Percentiles rank a stretch among this genome's conserved stretches.
Conservation (phyloP, 345 rosid genomes). For the Erucastrum elatum region DNA sequence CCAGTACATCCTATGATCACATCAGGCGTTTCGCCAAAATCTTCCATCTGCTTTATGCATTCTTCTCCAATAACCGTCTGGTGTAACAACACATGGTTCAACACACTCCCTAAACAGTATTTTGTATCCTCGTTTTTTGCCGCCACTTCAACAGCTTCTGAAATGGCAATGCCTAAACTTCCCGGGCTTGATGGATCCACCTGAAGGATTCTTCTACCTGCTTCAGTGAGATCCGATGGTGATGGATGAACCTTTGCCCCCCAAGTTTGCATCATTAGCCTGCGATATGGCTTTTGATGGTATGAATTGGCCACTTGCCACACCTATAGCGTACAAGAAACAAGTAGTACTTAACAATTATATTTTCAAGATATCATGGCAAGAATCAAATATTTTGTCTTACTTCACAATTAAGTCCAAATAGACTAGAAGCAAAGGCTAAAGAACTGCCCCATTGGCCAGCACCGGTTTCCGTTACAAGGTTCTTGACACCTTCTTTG, state of each 20-base stretch:
- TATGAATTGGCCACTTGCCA: slow-evolving; percentile 98
- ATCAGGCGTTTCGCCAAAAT: slow-evolving; percentile 77
- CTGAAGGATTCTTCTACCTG: slow-evolving; percentile 68
- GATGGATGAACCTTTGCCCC: slow-evolving; percentile 95
- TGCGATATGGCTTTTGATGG: slow-evolving; percentile 89
- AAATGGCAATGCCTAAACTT: slow-evolving; percentile 94
- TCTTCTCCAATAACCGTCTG: slow-evolving; percentile 96
- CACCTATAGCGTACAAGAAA: slow-evolving; percentile 47
- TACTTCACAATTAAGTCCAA: slow-evolving; percentile 78
- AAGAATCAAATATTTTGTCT: slow-evolving; percentile 2
- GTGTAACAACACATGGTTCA: slow-evolving; percentile 91
- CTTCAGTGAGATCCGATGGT: slow-evolving; percentile 67
- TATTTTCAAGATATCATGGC: neutral
- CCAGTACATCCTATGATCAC: slow-evolving; percentile 92
- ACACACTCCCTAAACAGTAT: slow-evolving; percentile 87
- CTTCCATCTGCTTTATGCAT: slow-evolving; percentile 82
- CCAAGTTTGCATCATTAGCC: slow-evolving; percentile 99
- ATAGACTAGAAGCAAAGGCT: slow-evolving; percentile 89
- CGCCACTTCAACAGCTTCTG: slow-evolving; percentile 96
- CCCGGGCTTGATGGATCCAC: slow-evolving; percentile 72
- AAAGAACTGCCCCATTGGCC: slow-evolving; percentile 97
- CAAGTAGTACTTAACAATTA: neutral
- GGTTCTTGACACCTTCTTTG: slow-evolving; percentile 68
- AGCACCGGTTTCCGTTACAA: slow-evolving; percentile 94
- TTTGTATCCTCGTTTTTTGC: slow-evolving; percentile 66